Evolutionary conservation across 768 basidiomycete species (phyloP), one percentile per base, ranked within the genome.

Genomic region (Naematelia aurantialba): DNA sequence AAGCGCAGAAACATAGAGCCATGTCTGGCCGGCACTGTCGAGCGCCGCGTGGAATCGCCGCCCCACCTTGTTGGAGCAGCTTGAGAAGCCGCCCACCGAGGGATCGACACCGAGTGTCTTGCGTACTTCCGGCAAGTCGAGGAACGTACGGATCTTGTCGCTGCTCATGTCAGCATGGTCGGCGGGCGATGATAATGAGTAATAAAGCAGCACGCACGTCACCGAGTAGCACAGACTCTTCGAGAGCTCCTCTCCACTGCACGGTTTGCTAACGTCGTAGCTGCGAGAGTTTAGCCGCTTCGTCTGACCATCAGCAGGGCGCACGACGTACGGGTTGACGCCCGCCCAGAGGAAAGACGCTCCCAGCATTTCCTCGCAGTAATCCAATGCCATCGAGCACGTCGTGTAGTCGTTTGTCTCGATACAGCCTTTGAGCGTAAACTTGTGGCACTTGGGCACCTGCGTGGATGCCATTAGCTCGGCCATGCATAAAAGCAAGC

Each of bases 211-310:
- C 19, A 66, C 74, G 60, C 30, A 75, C 74, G 80, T 84, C 17
- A 83, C 78, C 1, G 84, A 82, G 65, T 87, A 85, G 72, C 86
- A 88, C 11, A 86, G 79, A 0, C 79, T 80, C 2, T 81, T 81
- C 1, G 52, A 63, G 10, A 82, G 75, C 69, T 58, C 84, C 81
- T 61, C 82, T 81, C 57, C 50, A 0, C 71, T 67, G 56, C 87
- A 88, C 29, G 79, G 74, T 67, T 82, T 81, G 67, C 82, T 85
- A 52, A 90, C 82, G 67, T 90, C 87, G 68, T 90, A 89, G 1
- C 82, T 83, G 68, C 22, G 31, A 55, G 24, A 26, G 25, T 19
- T 29, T n/a, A 42, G 56, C 8, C 17, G 17, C n/a, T n/a, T n/a
- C n/a, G n/a, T n/a, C n/a, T n/a, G n/a, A n/a, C n/a, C n/a, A n/a